Evolutionary conservation across 257 asterid genomes (phyloP), one percentile per base, ranked within the genome.

Genomic region (Ophiorrhiza pumila): DNA sequence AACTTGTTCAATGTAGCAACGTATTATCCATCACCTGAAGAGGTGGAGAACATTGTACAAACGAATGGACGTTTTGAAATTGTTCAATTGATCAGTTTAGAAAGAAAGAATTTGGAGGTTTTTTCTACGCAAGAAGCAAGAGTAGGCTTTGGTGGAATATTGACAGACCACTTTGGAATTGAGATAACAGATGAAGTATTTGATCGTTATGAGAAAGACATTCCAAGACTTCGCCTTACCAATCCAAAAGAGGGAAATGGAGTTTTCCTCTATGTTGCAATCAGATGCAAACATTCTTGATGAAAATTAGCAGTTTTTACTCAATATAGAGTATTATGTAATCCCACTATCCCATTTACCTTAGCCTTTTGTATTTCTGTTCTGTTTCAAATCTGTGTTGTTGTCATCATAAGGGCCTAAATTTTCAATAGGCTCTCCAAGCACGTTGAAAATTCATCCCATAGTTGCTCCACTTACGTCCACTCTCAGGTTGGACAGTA

Each of bases 171-270:
- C 59, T 86, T 86, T 46, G 46, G 87, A 82, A 79, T 71, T 65
- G 31, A 76, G 46, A 45, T 65, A 76, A 71, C 81, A 69, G 85
- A 86, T 75, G 86, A 83, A 68, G 32, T 86, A 70, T 77, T 83
- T 43, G 73, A 76, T 23, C 61, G 68, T 4, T 83, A 29, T 18
- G 32, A 31, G n/a, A 65, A 23, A 20, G 9, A 22, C 10, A 41
- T 65, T 65, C 32, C 70, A 27, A 25, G 45, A 20, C 45, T 22
- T 22, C 2, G 37, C 9, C 34, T 23, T 65, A 3, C 5, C 31
- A 14, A 23, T 43, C 5, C 55, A 9, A 22, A 2, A 4, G 50
- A 63, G 7, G 12, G 32, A 18, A 1, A 20, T 9, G 18, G 14
- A 10, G 47, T 7, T 37, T 10, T 2, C 14, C 22, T 63, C 0